Evolutionary conservation across 2,329 filamentous ascomycete genomes (phyloP), one percentile per base, ranked within the genome.

Genomic region (Penicillium paneum): DNA sequence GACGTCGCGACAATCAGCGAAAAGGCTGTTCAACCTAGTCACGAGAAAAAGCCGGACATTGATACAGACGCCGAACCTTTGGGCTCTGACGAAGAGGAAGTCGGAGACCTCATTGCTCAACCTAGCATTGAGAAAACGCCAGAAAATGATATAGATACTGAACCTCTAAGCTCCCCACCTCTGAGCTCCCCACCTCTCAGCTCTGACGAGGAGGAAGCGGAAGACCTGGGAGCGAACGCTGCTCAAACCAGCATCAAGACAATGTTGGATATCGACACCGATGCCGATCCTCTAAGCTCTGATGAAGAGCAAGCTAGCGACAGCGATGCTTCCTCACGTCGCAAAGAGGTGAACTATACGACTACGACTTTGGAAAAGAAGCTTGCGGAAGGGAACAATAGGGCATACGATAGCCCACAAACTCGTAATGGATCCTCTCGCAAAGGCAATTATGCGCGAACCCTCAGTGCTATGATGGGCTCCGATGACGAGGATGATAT

Each of bases 221-320:
- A 34, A 34, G 29, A 32, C 42, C 13, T 8, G 5, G n/a, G 12
- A 11, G 11, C n/a, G 10, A 42, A 21, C 19, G 24, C 38, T 5
- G 11, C 21, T 47, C 36, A 43, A 7, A 11, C 42, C n/a, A 44
- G 8, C 19, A 21, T 43, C n/a, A 32, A 24, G 32, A 28, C 17
- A 26, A 15, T 17, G 26, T 13, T 21, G 11, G 62, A 66, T 43
- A 69, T 68, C 3, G 69, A 61, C 6, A 72, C 65, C 12, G 68
- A 74, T 35, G 71, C 70, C 45, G 71, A 70, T 13, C 73, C 72
- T 3, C 21, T 69, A 5, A 73, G 71, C 51, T 71, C 69, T 2
- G 68, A 57, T 24, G 67, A 71, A 17, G 71, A 72, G 12, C 66
- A 70, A 15, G 42, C 42, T 8, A 52, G 36, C 40, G 61, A 62